Base-by-base conservation (phyloP, 805 yeast genomes). In the Pichia nanzhaoensis region DNA sequence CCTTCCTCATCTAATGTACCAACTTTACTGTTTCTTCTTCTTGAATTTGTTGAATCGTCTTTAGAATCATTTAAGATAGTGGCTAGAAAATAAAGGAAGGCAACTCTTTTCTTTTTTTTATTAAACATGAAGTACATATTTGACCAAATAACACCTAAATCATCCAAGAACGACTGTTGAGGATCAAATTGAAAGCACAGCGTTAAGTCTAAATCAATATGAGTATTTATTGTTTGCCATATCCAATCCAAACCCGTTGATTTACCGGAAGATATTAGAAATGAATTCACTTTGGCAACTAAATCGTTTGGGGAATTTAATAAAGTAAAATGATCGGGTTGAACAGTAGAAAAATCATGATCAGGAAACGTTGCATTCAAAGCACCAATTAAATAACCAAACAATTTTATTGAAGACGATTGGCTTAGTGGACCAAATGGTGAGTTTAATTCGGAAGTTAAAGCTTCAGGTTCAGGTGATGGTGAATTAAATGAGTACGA, bases 391-490 rank as follows among this genome's bases (percentile, higher is more conserved):
- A 93, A 69, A 59, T 90, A 86, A 0, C 96, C 93, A 68, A 91
- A 93, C 1, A 90, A 81, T 63, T 88, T 83, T 51, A 96, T 75
- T 37, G 95, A 84, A 1, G 93, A 80, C n/a, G 83, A 78, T 55
- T 82, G 83, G 57, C 83, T 84, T 30, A 93, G 71, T 0, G 97
- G 95, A 0, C 99, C 99, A 67, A 93, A 93, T 1, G 98, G 98
- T 2, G 88, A 60, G 13, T 47, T 34, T 17, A 34, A 27, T 35
- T 41, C 46, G 22, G 41, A 28, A 34, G 43, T 32, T 20, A 20
- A 13, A 13, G 45, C 24, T 28, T 31, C 37, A 4, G 60, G 54
- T 48, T 55, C 55, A 6, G 61, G 64, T 16, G 57, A 55, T 9
- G 61, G 60, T 17, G 58, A 49, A 28, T 56, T 58, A 47, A 63